Percentiles rank a stretch among this genome's conserved stretches.
phyloP scores from a whole-genome alignment of 2,329 filamentous ascomycete genomes.

The Aspergillus sp. region DNA sequence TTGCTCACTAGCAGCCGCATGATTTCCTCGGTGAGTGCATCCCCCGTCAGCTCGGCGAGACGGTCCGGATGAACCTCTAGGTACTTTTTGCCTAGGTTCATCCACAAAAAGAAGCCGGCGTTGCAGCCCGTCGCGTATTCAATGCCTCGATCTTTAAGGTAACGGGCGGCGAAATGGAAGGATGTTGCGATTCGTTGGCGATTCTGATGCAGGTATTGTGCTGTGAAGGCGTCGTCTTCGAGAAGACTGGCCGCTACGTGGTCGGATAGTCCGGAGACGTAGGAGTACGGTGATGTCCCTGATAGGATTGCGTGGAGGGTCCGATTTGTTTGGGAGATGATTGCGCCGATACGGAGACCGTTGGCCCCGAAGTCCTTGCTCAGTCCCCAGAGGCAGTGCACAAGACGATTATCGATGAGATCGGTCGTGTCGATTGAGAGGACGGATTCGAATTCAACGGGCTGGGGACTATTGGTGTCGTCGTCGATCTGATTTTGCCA shows the following conservation, averaged over 20 bases:
- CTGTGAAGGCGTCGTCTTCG: conserved; percentile 46
- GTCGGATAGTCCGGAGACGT: conserved; percentile 46
- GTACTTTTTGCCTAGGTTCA: conserved; percentile 46
- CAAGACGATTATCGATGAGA: conserved; percentile 49
- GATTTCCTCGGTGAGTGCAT: conserved; percentile 24
- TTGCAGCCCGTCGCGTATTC: conserved; percentile 50
- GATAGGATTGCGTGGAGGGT: conserved; percentile 40
- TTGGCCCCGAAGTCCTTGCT: conserved; percentile 58
- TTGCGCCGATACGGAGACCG: conserved; percentile 52
- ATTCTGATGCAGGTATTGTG: conserved; percentile 49
- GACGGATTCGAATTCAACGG: conserved; percentile 46
- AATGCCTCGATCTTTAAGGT: conserved; percentile 44
- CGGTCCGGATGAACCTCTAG: conserved; percentile 19
- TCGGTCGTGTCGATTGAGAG: conserved; percentile 45
- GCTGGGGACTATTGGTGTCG: conserved; percentile 1
- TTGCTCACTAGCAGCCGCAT: conserved; percentile 37
- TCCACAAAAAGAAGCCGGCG: conserved; percentile 59
- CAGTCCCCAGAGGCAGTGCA: conserved; percentile 54
- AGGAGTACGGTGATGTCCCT: conserved; percentile 48
- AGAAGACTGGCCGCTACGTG: conserved; percentile 41
- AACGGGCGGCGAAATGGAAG: conserved; percentile 40
- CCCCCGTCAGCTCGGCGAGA: not conserved
- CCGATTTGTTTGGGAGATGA: conserved; percentile 47
- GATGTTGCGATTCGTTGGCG: conserved; percentile 39
- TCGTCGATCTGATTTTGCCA: conserved; percentile 44